These are phyloP conservation scores for Apiospora kogelbergensis DNA, from an alignment of 2,329 filamentous ascomycete species.

Conservation along the genomic window DNA sequence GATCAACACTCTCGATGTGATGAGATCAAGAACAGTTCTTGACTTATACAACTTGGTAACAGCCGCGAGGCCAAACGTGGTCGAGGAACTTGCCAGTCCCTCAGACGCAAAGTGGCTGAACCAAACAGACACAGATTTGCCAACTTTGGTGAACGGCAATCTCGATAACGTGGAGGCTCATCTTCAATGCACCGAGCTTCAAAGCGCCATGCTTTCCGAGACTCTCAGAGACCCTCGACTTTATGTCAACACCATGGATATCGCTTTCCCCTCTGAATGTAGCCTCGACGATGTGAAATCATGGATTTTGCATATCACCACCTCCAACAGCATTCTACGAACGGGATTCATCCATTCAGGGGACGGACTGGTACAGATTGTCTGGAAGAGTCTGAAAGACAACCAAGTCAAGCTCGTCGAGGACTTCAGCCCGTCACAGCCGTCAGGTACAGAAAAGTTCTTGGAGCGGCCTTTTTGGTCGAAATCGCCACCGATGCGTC, in stretches of 20 bases:
- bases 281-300: slow-evolving; percentile 38
- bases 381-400: slow-evolving; percentile 55
- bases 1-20: slow-evolving; percentile 59
- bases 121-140: background rate
- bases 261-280: slow-evolving; percentile 50
- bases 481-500: slow-evolving; percentile 42
- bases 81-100: background rate
- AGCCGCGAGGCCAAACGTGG: background rate
- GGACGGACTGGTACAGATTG: slow-evolving; percentile 58
- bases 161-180: slow-evolving; percentile 16
- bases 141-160: slow-evolving; percentile 13
- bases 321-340: slow-evolving; percentile 66
- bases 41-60: slow-evolving; percentile 19
- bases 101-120: background rate
- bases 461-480: slow-evolving; percentile 61
- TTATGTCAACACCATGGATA: slow-evolving; percentile 78
- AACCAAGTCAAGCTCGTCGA: slow-evolving; percentile 43
- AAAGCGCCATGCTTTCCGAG: slow-evolving; percentile 79
- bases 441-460: slow-evolving; percentile 37
- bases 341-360: slow-evolving; percentile 67
- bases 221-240: slow-evolving; percentile 57
- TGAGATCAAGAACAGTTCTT: slow-evolving; percentile 51
- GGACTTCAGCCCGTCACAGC: slow-evolving; percentile 39
- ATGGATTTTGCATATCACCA: slow-evolving; percentile 50
- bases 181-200: slow-evolving; percentile 68